Conservation (phyloP, 305 asterid genomes). For the Fraxinus sp. region DNA sequence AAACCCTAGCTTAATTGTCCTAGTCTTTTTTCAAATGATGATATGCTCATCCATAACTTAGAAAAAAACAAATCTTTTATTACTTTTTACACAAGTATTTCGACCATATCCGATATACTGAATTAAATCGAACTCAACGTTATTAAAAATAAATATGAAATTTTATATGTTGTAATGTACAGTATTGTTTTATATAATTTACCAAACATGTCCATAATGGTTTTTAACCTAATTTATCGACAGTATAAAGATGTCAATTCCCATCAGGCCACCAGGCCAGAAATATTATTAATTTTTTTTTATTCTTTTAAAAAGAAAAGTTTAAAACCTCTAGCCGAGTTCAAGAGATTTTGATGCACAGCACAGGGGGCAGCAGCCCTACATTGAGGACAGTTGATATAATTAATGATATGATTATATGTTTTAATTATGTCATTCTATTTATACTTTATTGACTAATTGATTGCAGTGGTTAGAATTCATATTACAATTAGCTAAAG, state of each 20-base stretch:
- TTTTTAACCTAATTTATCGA: neutral
- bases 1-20: conserved; percentile 41
- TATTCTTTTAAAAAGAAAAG: neutral
- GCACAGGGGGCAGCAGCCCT: neutral
- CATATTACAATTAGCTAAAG: conserved; percentile 10
- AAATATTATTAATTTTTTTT: neutral
- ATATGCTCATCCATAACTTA: conserved; percentile 19
- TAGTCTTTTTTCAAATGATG: conserved; percentile 63
- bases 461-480: conserved; percentile 44
- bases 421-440: conserved; percentile 27
- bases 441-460: conserved; percentile 51
- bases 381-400: neutral
- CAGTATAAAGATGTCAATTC: neutral
- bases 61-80: neutral
- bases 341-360: neutral
- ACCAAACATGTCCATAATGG: neutral
- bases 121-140: neutral
- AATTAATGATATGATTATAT: conserved; percentile 22
- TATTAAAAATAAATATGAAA: neutral
- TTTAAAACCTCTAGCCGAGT: neutral
- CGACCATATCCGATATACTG: neutral
- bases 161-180: neutral
- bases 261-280: neutral
- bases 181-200: neutral
- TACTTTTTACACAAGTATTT: neutral